These are phyloP conservation scores for Priceomyces medius DNA, from an alignment of 805 yeast genomes.

Conservation along the genomic window DNA sequence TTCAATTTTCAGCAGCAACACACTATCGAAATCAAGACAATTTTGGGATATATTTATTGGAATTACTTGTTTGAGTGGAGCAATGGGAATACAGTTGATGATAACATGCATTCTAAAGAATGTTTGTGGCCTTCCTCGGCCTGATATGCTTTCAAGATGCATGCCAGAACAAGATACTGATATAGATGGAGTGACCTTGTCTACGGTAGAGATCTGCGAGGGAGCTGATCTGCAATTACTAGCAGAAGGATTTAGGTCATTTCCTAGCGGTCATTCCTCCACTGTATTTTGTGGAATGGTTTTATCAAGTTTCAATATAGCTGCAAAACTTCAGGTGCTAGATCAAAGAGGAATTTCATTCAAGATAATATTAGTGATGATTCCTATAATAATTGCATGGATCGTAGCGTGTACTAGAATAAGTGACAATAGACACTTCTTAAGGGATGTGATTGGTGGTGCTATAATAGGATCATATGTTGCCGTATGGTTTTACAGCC, in stretches of 20 bases:
- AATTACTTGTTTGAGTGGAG: constrained; percentile 34
- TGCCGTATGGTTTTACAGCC: constrained; percentile 34
- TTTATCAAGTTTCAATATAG: constrained; percentile 30
- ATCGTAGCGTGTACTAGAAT: constrained; percentile 40
- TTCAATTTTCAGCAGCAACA: constrained; percentile 11
- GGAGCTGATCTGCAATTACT: constrained; percentile 12
- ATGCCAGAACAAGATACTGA: constrained; percentile 13
- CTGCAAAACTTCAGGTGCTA: constrained; percentile 34
- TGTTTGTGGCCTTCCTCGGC: constrained; percentile 28
- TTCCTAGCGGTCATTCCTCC: constrained; percentile 31
- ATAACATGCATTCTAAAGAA: constrained; percentile 34
- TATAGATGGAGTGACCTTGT: constrained; percentile 7
- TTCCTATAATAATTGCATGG: constrained; percentile 35
- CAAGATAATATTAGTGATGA: constrained; percentile 28
- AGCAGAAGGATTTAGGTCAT: constrained; percentile 27
- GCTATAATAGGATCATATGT: constrained; percentile 32
- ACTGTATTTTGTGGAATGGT: constrained; percentile 34
- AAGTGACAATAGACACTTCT: constrained; percentile 49
- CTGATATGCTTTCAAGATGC: constrained; percentile 26
- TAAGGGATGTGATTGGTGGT: constrained; percentile 41
- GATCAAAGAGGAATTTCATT: constrained; percentile 34
- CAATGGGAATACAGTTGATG: constrained; percentile 36
- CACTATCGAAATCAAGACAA: constrained; percentile 19
- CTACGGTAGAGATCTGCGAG: constrained; percentile 19
- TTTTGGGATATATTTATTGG: constrained; percentile 44